Evolutionary conservation across 1,284 basidiomycete species (phyloP).

Genomic region (Boletus semigastroideus): DNA sequence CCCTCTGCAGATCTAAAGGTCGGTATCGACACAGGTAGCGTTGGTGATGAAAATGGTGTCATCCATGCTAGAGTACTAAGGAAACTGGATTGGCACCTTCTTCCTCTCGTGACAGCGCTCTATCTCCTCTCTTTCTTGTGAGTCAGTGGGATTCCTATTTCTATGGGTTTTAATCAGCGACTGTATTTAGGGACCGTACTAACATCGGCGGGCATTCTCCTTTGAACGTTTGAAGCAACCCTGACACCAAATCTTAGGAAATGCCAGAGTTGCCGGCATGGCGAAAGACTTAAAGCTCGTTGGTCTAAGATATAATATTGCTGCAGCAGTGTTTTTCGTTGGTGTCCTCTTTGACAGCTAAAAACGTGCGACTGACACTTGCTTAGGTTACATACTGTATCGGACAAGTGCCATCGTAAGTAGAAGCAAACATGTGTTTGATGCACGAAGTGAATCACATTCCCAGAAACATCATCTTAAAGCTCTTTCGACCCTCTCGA

Average conservation of each 20-base stretch:
- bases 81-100: slow-evolving; percentile 47
- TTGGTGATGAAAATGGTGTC: background rate
- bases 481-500: slow-evolving; percentile 43
- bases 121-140: slow-evolving; percentile 57
- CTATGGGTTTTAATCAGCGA: background rate
- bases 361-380: background rate
- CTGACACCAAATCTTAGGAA: slow-evolving; percentile 18
- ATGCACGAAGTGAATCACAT: background rate
- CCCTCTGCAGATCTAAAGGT: background rate
- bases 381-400: slow-evolving; percentile 42
- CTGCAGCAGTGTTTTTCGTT: slow-evolving; percentile 48
- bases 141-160: slow-evolving; percentile 16
- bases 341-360: slow-evolving; percentile 9
- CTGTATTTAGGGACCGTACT: slow-evolving; percentile 30
- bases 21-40: background rate
- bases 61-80: slow-evolving; percentile 34
- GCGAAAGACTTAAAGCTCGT: slow-evolving; percentile 36
- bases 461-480: slow-evolving; percentile 43
- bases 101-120: slow-evolving; percentile 49
- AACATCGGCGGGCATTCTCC: slow-evolving; percentile 29
- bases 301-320: slow-evolving; percentile 43
- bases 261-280: slow-evolving; percentile 42
- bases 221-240: background rate
- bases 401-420: slow-evolving; percentile 47
- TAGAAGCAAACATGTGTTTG: background rate